These are phyloP conservation scores for Monilinia polystroma DNA, from an alignment of 2,329 filamentous ascomycete genomes.

Conservation along the genomic window DNA sequence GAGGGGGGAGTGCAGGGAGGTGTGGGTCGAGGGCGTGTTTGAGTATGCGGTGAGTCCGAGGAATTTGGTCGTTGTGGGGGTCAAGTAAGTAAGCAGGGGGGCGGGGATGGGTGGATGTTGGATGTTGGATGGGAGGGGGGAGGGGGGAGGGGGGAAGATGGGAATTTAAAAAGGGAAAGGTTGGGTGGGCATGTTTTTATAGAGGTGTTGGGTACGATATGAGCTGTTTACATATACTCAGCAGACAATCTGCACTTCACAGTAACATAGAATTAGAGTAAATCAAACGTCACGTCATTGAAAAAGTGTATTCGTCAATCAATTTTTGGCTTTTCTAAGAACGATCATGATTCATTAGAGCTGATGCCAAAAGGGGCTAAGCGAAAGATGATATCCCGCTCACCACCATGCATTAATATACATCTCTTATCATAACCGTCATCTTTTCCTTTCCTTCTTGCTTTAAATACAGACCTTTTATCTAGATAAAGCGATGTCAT, in stretches of 20 bases:
- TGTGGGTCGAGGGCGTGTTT: constrained; percentile 93
- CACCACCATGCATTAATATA: constrained; percentile 23
- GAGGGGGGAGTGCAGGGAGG: constrained; percentile 62
- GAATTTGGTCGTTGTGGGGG: constrained; percentile 88
- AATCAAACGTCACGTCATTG: neutral
- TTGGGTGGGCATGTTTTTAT: neutral
- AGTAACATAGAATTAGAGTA: neutral
- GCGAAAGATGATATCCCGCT: constrained; percentile 19
- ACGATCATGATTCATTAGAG: constrained; percentile 21
- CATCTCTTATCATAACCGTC: constrained; percentile 20
- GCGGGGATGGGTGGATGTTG: too few species aligned
- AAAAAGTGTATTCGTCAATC: neutral
- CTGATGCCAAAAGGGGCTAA: constrained; percentile 24
- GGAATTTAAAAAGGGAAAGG: neutral
- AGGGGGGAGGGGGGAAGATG: neutral
- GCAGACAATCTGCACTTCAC: neutral
- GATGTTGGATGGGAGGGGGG: too few species aligned
- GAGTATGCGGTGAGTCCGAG: constrained; percentile 82
- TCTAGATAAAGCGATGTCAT: constrained; percentile 38
- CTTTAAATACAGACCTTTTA: constrained; percentile 26
- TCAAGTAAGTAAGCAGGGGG: constrained; percentile 54
- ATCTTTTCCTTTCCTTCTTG: constrained; percentile 15
- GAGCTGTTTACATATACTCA: neutral
- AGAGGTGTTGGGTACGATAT: neutral
- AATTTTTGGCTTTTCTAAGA: neutral